Evolutionary conservation across 306 rosid species (phyloP), one percentile per base, ranked within the genome.

Genomic region (Vigna reflexopilosa): DNA sequence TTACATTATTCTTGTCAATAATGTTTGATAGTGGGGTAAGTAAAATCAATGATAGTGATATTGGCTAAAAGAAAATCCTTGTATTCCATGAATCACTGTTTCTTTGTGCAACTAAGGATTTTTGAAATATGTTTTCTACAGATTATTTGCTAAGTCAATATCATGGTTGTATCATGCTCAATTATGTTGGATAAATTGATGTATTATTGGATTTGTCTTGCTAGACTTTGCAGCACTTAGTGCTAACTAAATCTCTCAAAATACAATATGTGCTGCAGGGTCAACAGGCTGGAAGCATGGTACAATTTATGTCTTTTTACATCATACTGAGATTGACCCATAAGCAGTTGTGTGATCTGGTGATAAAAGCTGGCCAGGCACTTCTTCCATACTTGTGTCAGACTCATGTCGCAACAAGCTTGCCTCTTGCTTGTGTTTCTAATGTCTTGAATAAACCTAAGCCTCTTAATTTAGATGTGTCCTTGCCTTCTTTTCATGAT

Each of bases 381-480:
- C 66, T 83, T 34, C 80, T 91, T 81, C 83, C 84, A 75, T 19
- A 59, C 19, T n/a, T 87, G 58, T 70, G 86, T 76, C 93, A 83
- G 79, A 80, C 80, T 73, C 84, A 81, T 72, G 74, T 85, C 62
- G 80, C 79, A 51, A 62, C 90, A 77, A 84, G 84, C 86, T 83
- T 84, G 84, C 90, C 97, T 22, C 86, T 91, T 89, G 99, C 99
- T 58, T 88, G 91, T 79, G 80, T 88, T 51, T 93, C 99, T 36
- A 88, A 91, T 80, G 5, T 86, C 69, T 67, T 93, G 93, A 91
- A 93, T 70, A 95, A 91, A 86, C 96, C 97, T 45, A 84, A 68
- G 55, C 98, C 94, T 81, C 93, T 93, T 77, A 79, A 82, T 13
- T 84, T 93, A 90, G 91, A 93, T 61, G 93, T 88, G 77, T 88